Evolutionary conservation across 2,329 filamentous ascomycete species (phyloP).

Genomic region (Arachnopeziza araneosa): DNA sequence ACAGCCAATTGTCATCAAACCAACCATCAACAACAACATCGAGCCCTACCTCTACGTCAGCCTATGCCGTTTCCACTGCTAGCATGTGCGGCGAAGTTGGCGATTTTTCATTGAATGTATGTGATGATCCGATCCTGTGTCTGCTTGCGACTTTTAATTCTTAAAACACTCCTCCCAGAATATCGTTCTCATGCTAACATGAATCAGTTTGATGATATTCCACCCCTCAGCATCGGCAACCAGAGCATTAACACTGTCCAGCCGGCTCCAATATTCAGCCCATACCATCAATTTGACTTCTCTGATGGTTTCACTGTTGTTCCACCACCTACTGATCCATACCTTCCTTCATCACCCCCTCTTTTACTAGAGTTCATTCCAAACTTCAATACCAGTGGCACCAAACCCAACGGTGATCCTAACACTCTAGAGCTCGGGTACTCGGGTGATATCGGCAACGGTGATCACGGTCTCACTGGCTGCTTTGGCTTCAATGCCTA

Average conservation of each 20-base stretch:
- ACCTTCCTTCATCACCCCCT: slow-evolving; percentile 27
- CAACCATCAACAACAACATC: not conserved
- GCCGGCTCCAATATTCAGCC: slow-evolving; percentile 27
- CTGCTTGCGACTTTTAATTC: not conserved
- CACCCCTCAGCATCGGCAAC: slow-evolving; percentile 20
- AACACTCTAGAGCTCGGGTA: slow-evolving; percentile 26
- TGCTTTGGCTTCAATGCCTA: slow-evolving; percentile 35
- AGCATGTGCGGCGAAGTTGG: slow-evolving; percentile 24
- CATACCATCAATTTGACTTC: slow-evolving; percentile 33
- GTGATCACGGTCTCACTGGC: slow-evolving; percentile 21
- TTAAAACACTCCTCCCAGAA: not conserved
- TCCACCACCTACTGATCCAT: slow-evolving; percentile 28
- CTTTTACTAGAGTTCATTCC: slow-evolving; percentile 30
- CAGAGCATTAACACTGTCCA: slow-evolving; percentile 12
- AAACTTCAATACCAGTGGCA: slow-evolving; percentile 20
- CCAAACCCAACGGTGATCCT: slow-evolving; percentile 7
- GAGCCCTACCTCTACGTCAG: slow-evolving; percentile 2
- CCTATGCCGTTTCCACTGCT: slow-evolving; percentile 8
- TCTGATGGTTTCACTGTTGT: slow-evolving; percentile 32
- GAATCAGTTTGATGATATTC: slow-evolving; percentile 29
- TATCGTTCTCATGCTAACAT: slow-evolving; percentile 7
- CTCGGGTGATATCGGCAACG: slow-evolving; percentile 25
- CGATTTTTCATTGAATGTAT: slow-evolving; percentile 26
- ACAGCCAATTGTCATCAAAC: not conserved
- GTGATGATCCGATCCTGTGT: not conserved